Conservation (phyloP, 1,284 basidiomycete genomes). For the Tilletia caries region DNA sequence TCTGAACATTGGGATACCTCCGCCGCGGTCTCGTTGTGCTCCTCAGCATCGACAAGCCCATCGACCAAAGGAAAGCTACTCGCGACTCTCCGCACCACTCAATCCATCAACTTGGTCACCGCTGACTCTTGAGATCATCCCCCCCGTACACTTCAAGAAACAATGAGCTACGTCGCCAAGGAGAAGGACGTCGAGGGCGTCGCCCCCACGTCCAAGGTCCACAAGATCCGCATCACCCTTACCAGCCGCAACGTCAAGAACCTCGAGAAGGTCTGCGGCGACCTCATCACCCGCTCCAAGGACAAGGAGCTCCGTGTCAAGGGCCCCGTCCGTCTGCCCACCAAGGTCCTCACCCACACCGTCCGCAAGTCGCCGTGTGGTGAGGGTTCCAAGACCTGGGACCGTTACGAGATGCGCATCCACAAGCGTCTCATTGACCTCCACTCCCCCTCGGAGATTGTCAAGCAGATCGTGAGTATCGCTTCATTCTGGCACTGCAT, state of each 20-base stretch:
- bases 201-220: constrained; percentile 81
- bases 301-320: constrained; percentile 99
- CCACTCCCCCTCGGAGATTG: constrained; percentile 96
- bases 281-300: constrained; percentile 98
- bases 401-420: constrained; percentile 97
- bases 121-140: too few species aligned
- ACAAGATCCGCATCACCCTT: constrained; percentile 99
- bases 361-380: constrained; percentile 75
- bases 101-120: constrained; percentile 55
- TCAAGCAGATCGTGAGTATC: constrained; percentile 93
- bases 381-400: constrained; percentile 99
- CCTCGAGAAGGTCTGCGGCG: constrained; percentile 96
- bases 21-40: too few species aligned
- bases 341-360: constrained; percentile 97
- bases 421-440: constrained; percentile 99
- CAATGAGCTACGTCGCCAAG: constrained; percentile 99
- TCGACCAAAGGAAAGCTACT: not conserved
- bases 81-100: not conserved
- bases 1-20: too few species aligned
- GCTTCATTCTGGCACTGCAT: not conserved
- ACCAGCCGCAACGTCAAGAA: constrained; percentile 97
- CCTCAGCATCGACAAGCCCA: not conserved
- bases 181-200: constrained; percentile 74
- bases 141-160: constrained; percentile 59
- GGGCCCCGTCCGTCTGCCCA: constrained; percentile 97